phyloP scores from a whole-genome alignment of 208 protist species.

The Angomonas ambiguus region DNA sequence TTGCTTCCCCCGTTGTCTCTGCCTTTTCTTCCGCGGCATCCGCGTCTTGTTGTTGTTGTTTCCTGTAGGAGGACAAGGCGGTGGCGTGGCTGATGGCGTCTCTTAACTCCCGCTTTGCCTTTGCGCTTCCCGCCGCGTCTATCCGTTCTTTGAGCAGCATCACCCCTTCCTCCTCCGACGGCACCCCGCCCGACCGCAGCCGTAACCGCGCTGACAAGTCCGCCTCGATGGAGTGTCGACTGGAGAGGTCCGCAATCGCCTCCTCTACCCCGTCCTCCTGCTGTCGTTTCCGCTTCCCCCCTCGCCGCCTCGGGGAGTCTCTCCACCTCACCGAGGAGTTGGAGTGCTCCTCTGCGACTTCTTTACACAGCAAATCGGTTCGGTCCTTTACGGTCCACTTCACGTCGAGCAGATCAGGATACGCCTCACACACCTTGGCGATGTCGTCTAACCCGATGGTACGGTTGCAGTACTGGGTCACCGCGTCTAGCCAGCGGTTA shows the following conservation, averaged over 20 bases:
- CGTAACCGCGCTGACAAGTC: constrained; percentile 28
- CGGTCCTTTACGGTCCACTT: constrained; percentile 17
- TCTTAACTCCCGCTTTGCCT: constrained; percentile 21
- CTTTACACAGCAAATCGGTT: constrained; percentile 7
- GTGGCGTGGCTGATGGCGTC: constrained; percentile 28
- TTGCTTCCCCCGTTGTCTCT: not conserved
- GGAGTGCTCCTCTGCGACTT: constrained; percentile 1
- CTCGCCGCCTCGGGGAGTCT: not conserved
- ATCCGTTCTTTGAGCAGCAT: constrained; percentile 14
- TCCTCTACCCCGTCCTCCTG: not conserved
- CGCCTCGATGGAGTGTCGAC: not conserved
- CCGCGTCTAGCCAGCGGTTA: constrained; percentile 52
- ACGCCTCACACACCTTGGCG: constrained; percentile 46
- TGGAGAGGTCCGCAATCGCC: not conserved
- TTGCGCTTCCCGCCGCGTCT: constrained; percentile 10
- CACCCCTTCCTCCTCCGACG: constrained; percentile 33
- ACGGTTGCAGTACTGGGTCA: constrained; percentile 51
- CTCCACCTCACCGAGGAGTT: not conserved
- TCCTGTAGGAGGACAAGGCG: constrained; percentile 29
- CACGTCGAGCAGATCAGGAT: constrained; percentile 42
- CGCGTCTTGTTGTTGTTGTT: constrained; percentile 4
- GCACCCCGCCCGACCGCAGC: constrained; percentile 19
- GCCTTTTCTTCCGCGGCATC: not conserved
- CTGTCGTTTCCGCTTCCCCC: not conserved
- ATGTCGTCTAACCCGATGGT: constrained; percentile 58